Conservation (phyloP, 192 early-diverging fungal genomes). For the Mortierella alpina region DNA sequence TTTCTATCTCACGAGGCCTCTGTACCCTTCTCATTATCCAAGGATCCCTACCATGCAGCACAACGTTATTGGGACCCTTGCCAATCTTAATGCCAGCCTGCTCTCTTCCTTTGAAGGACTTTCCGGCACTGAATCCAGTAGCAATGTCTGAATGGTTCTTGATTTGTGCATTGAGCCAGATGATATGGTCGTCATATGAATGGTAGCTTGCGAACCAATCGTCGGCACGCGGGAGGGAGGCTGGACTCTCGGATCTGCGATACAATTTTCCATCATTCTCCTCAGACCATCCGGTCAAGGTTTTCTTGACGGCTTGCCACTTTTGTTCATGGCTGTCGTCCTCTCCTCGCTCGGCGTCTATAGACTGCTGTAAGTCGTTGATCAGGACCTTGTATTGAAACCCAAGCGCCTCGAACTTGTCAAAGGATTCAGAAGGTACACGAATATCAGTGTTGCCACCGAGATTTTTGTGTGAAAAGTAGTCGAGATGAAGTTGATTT, state of each 20-base stretch:
- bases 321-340: conserved; percentile 19
- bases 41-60: conserved; percentile 40
- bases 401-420: conserved; percentile 30
- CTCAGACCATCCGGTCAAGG: neutral
- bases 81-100: conserved; percentile 49
- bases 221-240: neutral
- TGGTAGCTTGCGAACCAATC: conserved; percentile 44
- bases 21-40: no score
- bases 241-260: no score
- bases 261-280: neutral
- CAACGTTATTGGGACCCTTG: conserved; percentile 33
- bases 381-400: conserved; percentile 50
- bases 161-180: conserved; percentile 34
- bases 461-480: conserved; percentile 37
- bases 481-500: conserved; percentile 15
- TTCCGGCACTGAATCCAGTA: conserved; percentile 25
- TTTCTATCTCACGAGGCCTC: no score
- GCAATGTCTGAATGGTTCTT: conserved; percentile 13
- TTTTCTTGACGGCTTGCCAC: conserved; percentile 11
- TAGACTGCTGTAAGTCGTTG: conserved; percentile 53
- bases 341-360: conserved; percentile 52
- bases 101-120: conserved; percentile 21
- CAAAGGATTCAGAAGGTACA: conserved; percentile 31
- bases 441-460: conserved; percentile 52
- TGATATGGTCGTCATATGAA: conserved; percentile 28